Conservation (phyloP, 2,329 filamentous ascomycete genomes). For the Botryotinia calthae region DNA sequence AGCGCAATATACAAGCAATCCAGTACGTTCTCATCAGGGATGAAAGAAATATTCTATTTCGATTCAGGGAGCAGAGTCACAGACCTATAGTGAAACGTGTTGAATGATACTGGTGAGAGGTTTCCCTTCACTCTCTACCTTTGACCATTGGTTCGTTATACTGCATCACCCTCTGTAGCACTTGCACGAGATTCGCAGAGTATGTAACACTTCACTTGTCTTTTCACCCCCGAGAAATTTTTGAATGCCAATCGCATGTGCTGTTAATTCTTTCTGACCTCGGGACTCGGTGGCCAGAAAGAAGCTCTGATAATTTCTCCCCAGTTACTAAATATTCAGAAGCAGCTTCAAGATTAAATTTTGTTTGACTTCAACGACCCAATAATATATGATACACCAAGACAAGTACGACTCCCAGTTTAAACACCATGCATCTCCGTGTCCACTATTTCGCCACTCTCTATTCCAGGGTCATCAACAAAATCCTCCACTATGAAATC, state of each 20-base stretch:
- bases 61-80: accelerated
- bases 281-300: no score
- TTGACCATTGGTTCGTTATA: neutral
- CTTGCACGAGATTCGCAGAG: neutral
- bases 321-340: neutral
- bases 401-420: no score
- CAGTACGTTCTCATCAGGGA: accelerated
- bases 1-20: no score
- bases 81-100: neutral
- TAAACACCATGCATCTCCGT: conserved; percentile 11
- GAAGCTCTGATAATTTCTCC: neutral
- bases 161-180: neutral
- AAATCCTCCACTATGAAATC: conserved; percentile 6
- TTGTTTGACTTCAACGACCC: neutral
- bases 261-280: neutral
- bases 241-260: neutral
- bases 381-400: neutral
- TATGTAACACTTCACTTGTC: neutral
- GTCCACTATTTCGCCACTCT: conserved; percentile 11
- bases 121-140: neutral
- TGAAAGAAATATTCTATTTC: neutral
- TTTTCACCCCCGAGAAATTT: neutral
- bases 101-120: neutral
- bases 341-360: neutral
- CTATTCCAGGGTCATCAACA: neutral